Conservation (phyloP, 495 filamentous ascomycete species). For the Aspergillus panamensis region DNA sequence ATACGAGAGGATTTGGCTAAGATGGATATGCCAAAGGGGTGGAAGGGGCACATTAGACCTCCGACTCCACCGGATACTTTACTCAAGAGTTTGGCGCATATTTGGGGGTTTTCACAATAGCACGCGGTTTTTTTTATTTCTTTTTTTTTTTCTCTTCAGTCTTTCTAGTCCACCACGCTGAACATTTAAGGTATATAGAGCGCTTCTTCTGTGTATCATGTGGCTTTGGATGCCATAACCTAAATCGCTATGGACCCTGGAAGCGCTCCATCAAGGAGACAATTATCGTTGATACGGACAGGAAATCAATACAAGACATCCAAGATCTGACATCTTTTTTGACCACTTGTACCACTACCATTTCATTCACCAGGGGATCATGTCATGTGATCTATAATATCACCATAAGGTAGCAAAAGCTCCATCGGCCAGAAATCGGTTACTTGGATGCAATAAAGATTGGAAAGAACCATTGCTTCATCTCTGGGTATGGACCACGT, state of each 20-base stretch:
- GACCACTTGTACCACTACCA: too few relatives aligned
- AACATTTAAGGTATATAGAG: neutral
- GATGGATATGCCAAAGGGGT: constrained; percentile 1
- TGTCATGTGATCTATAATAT: too few relatives aligned
- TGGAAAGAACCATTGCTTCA: neutral
- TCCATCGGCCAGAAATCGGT: too few relatives aligned
- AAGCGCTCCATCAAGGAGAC: too few relatives aligned
- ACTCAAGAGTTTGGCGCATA: constrained; percentile 15
- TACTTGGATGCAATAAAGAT: too few relatives aligned
- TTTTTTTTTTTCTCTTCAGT: neutral
- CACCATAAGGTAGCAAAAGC: too few relatives aligned
- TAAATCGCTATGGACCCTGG: too few relatives aligned
- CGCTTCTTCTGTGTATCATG: neutral
- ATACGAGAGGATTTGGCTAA: constrained; percentile 4
- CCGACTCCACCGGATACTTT: neutral
- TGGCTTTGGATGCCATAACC: neutral
- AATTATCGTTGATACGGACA: too few relatives aligned
- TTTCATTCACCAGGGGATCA: too few relatives aligned
- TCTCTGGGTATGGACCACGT: neutral
- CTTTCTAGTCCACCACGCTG: neutral
- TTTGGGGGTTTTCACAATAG: constrained; percentile 14
- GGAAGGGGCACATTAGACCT: neutral
- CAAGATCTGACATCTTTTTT: too few relatives aligned
- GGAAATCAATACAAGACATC: too few relatives aligned
- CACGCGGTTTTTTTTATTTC: constrained; percentile 8